phyloP scores from a whole-genome alignment of 768 basidiomycete genomes.

The Auriscalpium vulgare region DNA sequence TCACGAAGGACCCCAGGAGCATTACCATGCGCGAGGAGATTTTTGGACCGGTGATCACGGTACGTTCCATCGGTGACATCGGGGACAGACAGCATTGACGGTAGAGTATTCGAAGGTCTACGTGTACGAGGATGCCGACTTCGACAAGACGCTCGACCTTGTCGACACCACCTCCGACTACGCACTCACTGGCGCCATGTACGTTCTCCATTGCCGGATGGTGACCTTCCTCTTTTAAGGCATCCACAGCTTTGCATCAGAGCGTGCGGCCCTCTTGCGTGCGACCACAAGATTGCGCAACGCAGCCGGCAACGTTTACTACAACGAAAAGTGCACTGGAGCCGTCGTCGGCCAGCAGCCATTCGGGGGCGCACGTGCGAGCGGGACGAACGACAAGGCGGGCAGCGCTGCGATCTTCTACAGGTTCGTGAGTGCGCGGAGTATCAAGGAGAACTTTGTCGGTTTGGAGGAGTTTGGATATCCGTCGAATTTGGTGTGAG shows the following conservation, averaged over 20 bases:
- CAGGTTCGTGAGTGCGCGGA: conserved; percentile 81
- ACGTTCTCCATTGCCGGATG: conserved; percentile 24
- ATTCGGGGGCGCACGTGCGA: conserved; percentile 88
- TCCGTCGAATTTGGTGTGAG: conserved; percentile 74
- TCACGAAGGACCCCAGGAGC: conserved; percentile 83
- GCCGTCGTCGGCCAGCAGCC: conserved; percentile 98
- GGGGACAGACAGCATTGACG: not conserved
- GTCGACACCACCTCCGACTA: conserved; percentile 84
- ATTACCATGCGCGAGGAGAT: conserved; percentile 93
- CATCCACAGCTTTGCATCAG: conserved; percentile 62
- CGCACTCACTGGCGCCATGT: conserved; percentile 94
- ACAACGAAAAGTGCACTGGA: conserved; percentile 97
- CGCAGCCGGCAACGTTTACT: conserved; percentile 94
- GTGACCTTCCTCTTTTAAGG: conserved; percentile 3
- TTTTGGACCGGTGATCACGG: conserved; percentile 93
- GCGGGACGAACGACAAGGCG: conserved; percentile 98
- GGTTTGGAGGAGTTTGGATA: conserved; percentile 74
- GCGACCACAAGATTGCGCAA: conserved; percentile 83
- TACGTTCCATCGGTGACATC: conserved; percentile 23
- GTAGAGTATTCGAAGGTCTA: conserved; percentile 47
- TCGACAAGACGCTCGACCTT: conserved; percentile 77
- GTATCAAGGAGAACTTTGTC: conserved; percentile 97
- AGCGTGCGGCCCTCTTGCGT: conserved; percentile 70
- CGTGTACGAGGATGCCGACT: conserved; percentile 84
- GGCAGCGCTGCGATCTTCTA: conserved; percentile 73